phyloP scores from a whole-genome alignment of 164 flowering plant genomes.

The Macadamia integrifolia region DNA sequence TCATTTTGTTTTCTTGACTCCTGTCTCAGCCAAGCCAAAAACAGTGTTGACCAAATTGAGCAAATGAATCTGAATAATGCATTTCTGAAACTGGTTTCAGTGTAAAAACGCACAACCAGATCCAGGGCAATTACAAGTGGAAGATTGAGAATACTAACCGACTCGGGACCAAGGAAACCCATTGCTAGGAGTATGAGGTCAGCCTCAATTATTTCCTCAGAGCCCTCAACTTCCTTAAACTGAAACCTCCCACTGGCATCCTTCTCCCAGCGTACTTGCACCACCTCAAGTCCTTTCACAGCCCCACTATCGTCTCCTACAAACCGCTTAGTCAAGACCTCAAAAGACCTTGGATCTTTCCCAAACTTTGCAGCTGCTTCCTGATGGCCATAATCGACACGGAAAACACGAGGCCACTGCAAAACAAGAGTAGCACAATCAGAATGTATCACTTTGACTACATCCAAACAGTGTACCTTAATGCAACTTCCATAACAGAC shows the following conservation, averaged over 20 bases:
- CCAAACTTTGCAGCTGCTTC: not conserved
- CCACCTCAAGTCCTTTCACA: not conserved
- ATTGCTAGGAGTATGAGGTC: constrained; percentile 5
- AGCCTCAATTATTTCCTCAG: not conserved
- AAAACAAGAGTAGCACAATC: not conserved
- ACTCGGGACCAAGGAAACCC: constrained; percentile 2
- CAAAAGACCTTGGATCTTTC: not conserved
- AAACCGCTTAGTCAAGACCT: not conserved
- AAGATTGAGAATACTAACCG: not conserved
- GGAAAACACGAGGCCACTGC: not conserved
- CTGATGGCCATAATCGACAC: not conserved
- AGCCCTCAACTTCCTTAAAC: constrained; percentile 4
- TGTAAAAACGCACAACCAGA: too few species aligned
- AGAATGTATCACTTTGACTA: not conserved
- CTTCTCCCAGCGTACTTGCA: not conserved
- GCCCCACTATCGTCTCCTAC: not conserved
- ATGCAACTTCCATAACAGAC: too few species aligned
- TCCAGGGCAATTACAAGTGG: not conserved
- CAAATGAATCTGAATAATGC: too few species aligned
- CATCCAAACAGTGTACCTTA: too few species aligned
- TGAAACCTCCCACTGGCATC: not conserved
- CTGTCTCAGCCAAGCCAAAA: too few species aligned
- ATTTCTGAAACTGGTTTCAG: too few species aligned
- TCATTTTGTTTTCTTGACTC: too few species aligned
- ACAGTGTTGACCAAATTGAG: too few species aligned